Evolutionary conservation across 1,139 yeast genomes (phyloP), one percentile per base, ranked within the genome.

Genomic region (Debaryomyces nepalensis): DNA sequence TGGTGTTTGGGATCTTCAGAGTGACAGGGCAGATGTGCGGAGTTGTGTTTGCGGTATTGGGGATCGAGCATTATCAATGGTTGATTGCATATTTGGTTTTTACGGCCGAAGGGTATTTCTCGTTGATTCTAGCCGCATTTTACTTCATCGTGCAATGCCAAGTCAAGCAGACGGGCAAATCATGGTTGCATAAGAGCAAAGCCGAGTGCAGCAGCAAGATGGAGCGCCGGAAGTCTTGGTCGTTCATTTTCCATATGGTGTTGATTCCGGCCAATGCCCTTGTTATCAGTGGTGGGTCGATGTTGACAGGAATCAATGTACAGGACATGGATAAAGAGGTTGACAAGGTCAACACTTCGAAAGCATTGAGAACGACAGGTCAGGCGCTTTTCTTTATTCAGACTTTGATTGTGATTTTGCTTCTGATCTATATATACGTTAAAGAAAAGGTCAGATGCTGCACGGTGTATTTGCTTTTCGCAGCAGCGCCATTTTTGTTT

Each of bases 101-200:
- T 21, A 58, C 66, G 7, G 73, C 73, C 7, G 73, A 69, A 51
- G 75, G 75, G 8, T 69, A 69, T 40, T 69, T 69, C 49, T 47
- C 55, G 2, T 57, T 70, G 39, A 64, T 69, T 22, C 52, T 67
- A 34, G 45, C 63, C 3, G 41, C 63, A 1, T 60, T 68, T 32
- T 57, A 62, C 27, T 57, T 59, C 26, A 45, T 66, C 9, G 56
- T 59, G 19, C 53, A 53, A 18, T 66, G 68, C 26, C 72, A 68
- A 41, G 37, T 30, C 4, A 41, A 46, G 26, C 26, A 47, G 37
- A 38, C 37, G 27, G 63, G 63, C 0, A 29, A 30, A 9, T 56
- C 59, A 14, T 46, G 52, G 46, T 44, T 58, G 19, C 43, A 16
- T 11, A 15, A 33, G 9, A 32, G 26, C 11, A 24, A n/a, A n/a